Conservation (phyloP, 805 yeast species). For the Ogataea glucozyma region DNA sequence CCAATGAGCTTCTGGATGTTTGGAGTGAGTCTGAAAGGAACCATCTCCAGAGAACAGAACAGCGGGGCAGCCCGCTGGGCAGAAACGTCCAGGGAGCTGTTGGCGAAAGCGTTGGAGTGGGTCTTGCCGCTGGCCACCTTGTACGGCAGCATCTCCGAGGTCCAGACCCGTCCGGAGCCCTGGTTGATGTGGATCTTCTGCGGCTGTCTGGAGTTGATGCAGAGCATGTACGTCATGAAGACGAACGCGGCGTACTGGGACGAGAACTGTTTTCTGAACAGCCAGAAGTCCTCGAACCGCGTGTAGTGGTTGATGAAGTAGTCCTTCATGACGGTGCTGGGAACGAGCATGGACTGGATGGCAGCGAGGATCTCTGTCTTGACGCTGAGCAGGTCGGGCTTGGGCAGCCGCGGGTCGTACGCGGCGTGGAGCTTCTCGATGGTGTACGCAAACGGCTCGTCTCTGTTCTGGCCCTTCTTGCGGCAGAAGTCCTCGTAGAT, state of each 20-base stretch:
- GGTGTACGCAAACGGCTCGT: constrained; percentile 86
- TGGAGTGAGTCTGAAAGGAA: constrained; percentile 95
- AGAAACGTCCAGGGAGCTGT: constrained; percentile 48
- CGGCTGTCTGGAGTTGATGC: constrained; percentile 90
- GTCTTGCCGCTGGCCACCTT: constrained; percentile 60
- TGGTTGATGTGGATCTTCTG: constrained; percentile 84
- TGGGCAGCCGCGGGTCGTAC: constrained; percentile 88
- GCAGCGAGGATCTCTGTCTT: constrained; percentile 90
- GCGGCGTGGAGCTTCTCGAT: constrained; percentile 88
- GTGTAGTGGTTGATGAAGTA: constrained; percentile 71
- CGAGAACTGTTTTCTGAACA: constrained; percentile 92
- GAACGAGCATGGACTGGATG: constrained; percentile 84
- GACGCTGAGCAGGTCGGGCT: constrained; percentile 85
- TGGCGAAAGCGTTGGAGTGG: constrained; percentile 41
- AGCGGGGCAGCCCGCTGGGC: constrained; percentile 70
- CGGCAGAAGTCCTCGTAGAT: constrained; percentile 88
- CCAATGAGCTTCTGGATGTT: constrained; percentile 93
- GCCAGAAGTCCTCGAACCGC: constrained; percentile 92
- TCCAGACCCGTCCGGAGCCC: constrained; percentile 86
- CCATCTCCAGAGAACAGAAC: constrained; percentile 87
- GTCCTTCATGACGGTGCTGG: constrained; percentile 77
- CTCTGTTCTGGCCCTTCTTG: constrained; percentile 69
- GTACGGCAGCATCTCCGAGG: constrained; percentile 94
- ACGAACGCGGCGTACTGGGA: constrained; percentile 92
- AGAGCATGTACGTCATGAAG: constrained; percentile 91